Evolutionary conservation across 169 alveolate genomes (phyloP).

Genomic region (Perkinsus olseni): DNA sequence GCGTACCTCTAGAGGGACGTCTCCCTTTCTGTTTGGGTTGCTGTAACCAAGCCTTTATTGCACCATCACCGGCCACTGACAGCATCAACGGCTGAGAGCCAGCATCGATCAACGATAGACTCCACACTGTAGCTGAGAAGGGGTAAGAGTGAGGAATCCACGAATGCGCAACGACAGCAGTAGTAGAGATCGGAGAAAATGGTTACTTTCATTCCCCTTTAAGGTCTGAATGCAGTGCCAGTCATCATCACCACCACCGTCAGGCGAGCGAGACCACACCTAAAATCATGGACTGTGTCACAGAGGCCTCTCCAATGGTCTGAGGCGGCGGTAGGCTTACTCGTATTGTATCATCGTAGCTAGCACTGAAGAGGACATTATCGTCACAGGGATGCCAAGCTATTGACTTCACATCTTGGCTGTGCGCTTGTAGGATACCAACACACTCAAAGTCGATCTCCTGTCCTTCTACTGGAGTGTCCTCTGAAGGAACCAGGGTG

Average conservation of each 20-base stretch:
- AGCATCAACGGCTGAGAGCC: neutral
- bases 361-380: constrained; percentile 43
- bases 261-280: neutral
- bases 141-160: neutral
- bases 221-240: neutral
- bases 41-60: neutral
- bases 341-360: constrained; percentile 61
- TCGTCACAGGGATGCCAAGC: constrained; percentile 50
- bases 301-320: neutral
- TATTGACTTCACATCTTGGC: constrained; percentile 64
- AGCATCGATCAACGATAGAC: neutral
- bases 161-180: neutral
- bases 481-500: neutral
- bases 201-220: neutral
- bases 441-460: constrained; percentile 47
- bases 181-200: neutral
- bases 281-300: neutral
- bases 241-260: neutral
- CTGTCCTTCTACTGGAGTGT: constrained; percentile 23
- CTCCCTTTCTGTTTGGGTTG: neutral
- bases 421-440: constrained; percentile 60
- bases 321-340: neutral
- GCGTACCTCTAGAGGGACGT: neutral
- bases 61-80: neutral
- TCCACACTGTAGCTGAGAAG: neutral